These are phyloP conservation scores for Saccharum hybrid DNA, from an alignment of 202 grass and related monocot species.

Conservation along the genomic window DNA sequence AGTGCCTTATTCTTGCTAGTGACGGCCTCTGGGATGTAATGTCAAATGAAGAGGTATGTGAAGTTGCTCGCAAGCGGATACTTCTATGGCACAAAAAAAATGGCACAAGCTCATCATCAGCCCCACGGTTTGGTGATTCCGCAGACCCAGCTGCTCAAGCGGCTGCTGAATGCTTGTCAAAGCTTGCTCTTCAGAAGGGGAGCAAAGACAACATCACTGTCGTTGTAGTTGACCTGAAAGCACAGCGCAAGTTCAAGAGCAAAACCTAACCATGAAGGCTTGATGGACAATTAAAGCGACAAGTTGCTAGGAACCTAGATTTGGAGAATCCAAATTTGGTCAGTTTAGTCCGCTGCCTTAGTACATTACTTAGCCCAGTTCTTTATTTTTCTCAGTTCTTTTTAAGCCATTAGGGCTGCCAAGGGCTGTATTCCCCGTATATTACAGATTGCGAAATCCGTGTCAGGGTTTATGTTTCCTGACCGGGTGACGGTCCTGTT, in stretches of 20 bases:
- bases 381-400: constrained; percentile 43
- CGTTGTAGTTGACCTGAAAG: constrained; percentile 87
- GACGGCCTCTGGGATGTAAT: constrained; percentile 95
- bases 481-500: constrained; percentile 44
- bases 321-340: constrained; percentile 59
- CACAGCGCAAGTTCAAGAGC: constrained; percentile 87
- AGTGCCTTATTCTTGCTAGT: constrained; percentile 92
- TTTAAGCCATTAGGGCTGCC: constrained; percentile 39
- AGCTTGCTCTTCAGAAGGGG: constrained; percentile 85
- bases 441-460: constrained; percentile 55
- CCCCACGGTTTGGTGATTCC: constrained; percentile 43
- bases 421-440: constrained; percentile 57
- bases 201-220: constrained; percentile 96
- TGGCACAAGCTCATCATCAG: constrained; percentile 41
- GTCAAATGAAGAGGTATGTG: constrained; percentile 88
- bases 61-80: constrained; percentile 80
- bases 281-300: constrained; percentile 38
- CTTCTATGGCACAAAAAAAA: constrained; percentile 92
- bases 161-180: constrained; percentile 81
- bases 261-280: constrained; percentile 56
- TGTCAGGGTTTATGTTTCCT: constrained; percentile 56
- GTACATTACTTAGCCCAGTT: constrained; percentile 56
- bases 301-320: constrained; percentile 56
- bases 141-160: constrained; percentile 81
- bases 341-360: constrained; percentile 35